Percentiles rank a stretch among this genome's conserved stretches.
Evolutionary conservation across 139 green algal genomes (phyloP).

Genomic region (Micractinium conductrix): DNA sequence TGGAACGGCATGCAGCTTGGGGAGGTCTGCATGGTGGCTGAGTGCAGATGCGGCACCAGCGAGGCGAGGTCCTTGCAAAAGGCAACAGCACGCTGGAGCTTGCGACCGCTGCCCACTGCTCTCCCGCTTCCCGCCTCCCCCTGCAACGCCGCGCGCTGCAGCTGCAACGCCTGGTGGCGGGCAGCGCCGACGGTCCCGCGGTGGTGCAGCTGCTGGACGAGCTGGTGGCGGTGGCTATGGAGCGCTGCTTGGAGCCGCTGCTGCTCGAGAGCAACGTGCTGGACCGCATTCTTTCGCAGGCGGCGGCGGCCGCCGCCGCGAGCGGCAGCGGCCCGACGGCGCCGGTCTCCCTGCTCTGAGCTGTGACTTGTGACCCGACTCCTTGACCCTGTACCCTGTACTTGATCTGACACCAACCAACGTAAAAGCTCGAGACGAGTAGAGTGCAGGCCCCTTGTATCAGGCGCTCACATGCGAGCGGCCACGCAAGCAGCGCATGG

Average conservation of each 20-base stretch:
- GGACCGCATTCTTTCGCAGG: constrained; percentile 66
- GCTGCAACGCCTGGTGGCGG: constrained; percentile 58
- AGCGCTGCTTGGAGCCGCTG: constrained; percentile 72
- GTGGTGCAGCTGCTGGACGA: constrained; percentile 75
- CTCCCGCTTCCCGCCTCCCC: neutral
- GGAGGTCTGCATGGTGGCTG: no score
- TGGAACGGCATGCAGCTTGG: no score
- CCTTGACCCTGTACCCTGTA: neutral
- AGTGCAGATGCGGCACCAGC: no score
- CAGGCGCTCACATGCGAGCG: no score
- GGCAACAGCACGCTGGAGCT: no score
- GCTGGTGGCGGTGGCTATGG: constrained; percentile 74
- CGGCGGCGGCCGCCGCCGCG: neutral
- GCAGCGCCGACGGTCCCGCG: constrained; percentile 40
- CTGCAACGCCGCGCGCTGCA: neutral
- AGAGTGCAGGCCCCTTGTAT: no score
- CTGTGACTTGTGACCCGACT: neutral
- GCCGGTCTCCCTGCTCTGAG: constrained; percentile 11
- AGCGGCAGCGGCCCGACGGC: neutral
- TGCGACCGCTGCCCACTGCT: neutral
- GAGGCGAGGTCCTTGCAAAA: no score
- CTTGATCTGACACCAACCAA: no score
- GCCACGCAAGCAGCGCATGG: neutral
- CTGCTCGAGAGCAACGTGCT: constrained; percentile 77
- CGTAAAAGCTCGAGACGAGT: no score